A percentile compares a stretch with the other conserved stretches of the same genome.
phyloP scores from a whole-genome alignment of 2,329 filamentous ascomycete species.

The Cytospora mali region DNA sequence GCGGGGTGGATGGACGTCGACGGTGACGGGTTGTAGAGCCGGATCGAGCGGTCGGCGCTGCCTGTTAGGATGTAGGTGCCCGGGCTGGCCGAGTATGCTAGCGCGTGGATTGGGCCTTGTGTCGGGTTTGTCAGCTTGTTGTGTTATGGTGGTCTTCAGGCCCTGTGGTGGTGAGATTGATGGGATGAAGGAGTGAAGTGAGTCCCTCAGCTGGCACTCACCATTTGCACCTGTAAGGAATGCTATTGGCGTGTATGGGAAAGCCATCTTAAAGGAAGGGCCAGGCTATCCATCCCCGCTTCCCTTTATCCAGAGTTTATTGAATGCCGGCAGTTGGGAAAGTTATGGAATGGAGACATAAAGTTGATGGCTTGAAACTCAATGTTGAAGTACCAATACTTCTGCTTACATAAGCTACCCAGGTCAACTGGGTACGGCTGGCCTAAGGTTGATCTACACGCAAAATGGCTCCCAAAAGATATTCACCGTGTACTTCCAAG shows the following conservation, averaged over 20 bases:
- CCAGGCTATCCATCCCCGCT: slow-evolving; percentile 15
- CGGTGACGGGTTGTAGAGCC: slow-evolving; percentile 79
- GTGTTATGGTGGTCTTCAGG: background rate
- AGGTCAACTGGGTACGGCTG: background rate
- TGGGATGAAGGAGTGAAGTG: background rate
- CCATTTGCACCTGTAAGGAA: slow-evolving; percentile 63
- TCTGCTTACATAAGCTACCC: slow-evolving; percentile 17
- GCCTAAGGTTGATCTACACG: background rate
- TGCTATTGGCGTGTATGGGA: slow-evolving; percentile 53
- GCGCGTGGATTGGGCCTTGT: slow-evolving; percentile 70
- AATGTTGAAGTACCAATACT: background rate
- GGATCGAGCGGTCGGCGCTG: slow-evolving; percentile 79
- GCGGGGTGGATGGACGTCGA: slow-evolving; percentile 37
- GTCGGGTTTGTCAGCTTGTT: background rate
- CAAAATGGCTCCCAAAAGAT: background rate
- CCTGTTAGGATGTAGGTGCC: slow-evolving; percentile 83
- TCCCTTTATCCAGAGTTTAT: background rate
- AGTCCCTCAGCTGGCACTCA: slow-evolving; percentile 37
- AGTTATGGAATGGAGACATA: background rate
- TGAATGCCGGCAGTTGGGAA: background rate
- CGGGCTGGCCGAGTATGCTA: slow-evolving; percentile 71
- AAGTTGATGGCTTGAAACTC: background rate
- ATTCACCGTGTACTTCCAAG: background rate
- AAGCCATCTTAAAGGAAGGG: slow-evolving; percentile 41
- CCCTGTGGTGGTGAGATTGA: background rate